phyloP scores from a whole-genome alignment of 352 stramenopile species.

The Phytophthora syringae region DNA sequence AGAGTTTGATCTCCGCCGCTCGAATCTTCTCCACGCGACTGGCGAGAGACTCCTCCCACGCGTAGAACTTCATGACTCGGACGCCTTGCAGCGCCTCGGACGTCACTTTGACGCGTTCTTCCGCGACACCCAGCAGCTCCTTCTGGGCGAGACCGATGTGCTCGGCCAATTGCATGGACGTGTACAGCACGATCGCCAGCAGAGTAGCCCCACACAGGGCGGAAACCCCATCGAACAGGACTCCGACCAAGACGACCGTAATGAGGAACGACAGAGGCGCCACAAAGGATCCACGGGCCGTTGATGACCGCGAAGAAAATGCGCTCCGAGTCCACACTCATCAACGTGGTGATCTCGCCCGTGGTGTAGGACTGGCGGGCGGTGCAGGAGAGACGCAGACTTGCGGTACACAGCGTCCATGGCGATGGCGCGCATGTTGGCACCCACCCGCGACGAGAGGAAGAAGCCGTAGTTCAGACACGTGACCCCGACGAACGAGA shows the following conservation, averaged over 20 bases:
- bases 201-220: slow-evolving; percentile 23
- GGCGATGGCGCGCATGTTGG: slow-evolving; percentile 45
- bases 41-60: slow-evolving; percentile 67
- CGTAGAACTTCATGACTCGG: slow-evolving; percentile 90
- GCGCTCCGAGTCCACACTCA: slow-evolving; percentile 52
- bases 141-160: slow-evolving; percentile 24
- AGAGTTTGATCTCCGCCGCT: slow-evolving; percentile 41
- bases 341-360: slow-evolving; percentile 51
- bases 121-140: slow-evolving; percentile 42
- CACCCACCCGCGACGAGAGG: slow-evolving; percentile 38
- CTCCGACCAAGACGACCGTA: slow-evolving; percentile 34
- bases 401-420: slow-evolving; percentile 56
- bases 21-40: slow-evolving; percentile 48
- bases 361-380: slow-evolving; percentile 44
- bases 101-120: slow-evolving; percentile 91
- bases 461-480: slow-evolving; percentile 50
- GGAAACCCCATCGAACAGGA: slow-evolving; percentile 31
- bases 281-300: slow-evolving; percentile 38
- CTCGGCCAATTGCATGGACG: slow-evolving; percentile 17
- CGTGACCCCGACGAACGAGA: slow-evolving; percentile 35
- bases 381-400: slow-evolving; percentile 66
- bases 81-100: slow-evolving; percentile 92
- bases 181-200: slow-evolving; percentile 31
- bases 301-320: slow-evolving; percentile 43
- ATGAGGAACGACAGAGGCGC: slow-evolving; percentile 32